Base-by-base conservation (phyloP, 805 yeast species). In the Wickerhamomyces kurtzmanii region DNA sequence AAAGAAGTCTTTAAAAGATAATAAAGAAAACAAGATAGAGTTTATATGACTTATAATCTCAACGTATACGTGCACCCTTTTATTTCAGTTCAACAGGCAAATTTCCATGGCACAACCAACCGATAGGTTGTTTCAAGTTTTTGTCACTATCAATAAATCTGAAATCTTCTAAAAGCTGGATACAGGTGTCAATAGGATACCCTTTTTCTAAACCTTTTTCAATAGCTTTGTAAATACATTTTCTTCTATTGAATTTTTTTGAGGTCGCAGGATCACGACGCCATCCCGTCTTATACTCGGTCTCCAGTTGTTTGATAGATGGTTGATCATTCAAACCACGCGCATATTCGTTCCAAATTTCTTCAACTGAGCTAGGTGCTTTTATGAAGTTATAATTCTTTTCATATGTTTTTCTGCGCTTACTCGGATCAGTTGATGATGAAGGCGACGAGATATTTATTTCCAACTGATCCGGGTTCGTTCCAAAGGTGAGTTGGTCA, bases 291-390 rank as follows among this genome's bases (percentile, higher is more conserved):
- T 64, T 65, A 37, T 60, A 71, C 34, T 64, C 57, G 6, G 43
- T 31, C 39, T 71, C 76, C 45, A 71, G 47, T 9, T 62, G 51
- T 33, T 59, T 61, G 21, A 71, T 57, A 4, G 76, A 66, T 0
- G 75, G 75, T 38, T 69, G 71, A 3, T 61, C 68, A 29, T 64
- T 57, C 5, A 65, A 35, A 0, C 77, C 76, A 30, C 62, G 60
- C 5, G 67, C 59, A 33, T 69, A 71, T 43, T 71, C 78, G 36
- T 60, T 57, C 78, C 78, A 71, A 12, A 71, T 62, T 35, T 70
- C 76, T 21, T 55, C 42, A 2, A 69, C 66, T 3, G 68, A 47
- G n/a, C 55, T 57, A 11, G 68, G 66, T 0, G 65, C 62, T 33
- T 57, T 58, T 22, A 58, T 41, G 36, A 62, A 60, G 12, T 55